Evolutionary conservation across 495 filamentous ascomycete species (phyloP), one percentile per base, ranked within the genome.

Genomic region (Penicillium paxilli): DNA sequence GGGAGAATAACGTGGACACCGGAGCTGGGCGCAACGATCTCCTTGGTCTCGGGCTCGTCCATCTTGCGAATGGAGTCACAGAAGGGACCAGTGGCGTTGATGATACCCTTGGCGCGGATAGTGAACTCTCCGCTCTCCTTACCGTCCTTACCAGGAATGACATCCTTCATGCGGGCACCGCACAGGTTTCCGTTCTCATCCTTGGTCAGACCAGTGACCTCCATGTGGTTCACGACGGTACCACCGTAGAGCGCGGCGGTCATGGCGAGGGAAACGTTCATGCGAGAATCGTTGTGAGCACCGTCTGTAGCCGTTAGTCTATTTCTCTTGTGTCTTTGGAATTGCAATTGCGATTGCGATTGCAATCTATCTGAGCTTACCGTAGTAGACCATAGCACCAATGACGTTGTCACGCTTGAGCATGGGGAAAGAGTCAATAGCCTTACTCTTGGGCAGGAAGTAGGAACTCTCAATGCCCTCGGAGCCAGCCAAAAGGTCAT

Each of bases 381-480:
- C 86, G 69, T 98, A 98, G 78, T 98, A 98, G 0, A 98, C 94
- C 63, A 98, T 78, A 33, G 94, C 94, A 42, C 94, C 94, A 42
- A 92, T 81, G 4, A 98, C 75, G 37, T 89, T 88, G 28, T 89
- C 86, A 62, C 84, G 88, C 72, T 91, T 94, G 57, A 98, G 70
- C 94, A 98, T 98, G n/a, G 94, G 94, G 64, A 98, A 98, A 7
- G 89, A 88, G 68, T 96, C 93, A 52, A 98, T 81, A 1, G 94
- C 94, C 72, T 94, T 96, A 64, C 89, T 94, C 71, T 87, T 90
- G 16, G 93, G 94, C 63, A 98, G 70, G 70, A 98, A 98, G 73
- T 98, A 98, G 2, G 92, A 96, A 64, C 85, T 94, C 74, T 98
- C 94, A 59, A 98, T 95, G 50, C 93, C 96, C 74, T 98, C 94